Conservation (phyloP, 805 yeast species). For the Schwanniomyces polymorphus region DNA sequence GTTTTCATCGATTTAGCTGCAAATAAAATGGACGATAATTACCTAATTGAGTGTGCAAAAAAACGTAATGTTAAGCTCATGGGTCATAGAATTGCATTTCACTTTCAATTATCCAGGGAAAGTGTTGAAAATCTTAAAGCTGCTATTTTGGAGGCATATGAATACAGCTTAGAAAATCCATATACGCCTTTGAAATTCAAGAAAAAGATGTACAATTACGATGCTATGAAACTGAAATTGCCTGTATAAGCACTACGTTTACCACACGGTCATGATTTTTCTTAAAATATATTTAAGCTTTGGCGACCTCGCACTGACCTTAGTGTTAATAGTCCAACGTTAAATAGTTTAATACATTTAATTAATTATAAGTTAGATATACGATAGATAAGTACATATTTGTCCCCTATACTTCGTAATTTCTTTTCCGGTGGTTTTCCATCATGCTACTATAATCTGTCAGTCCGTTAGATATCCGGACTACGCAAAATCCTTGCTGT, state of each 20-base stretch:
- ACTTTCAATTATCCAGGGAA: conserved; percentile 32
- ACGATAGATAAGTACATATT: not conserved
- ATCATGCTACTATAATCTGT: not conserved
- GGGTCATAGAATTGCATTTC: conserved; percentile 50
- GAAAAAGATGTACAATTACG: conserved; percentile 23
- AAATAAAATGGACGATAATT: conserved; percentile 56
- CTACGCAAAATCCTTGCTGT: not conserved
- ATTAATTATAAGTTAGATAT: not conserved
- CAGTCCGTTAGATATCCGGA: not conserved
- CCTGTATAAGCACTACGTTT: not conserved
- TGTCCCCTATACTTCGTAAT: no score
- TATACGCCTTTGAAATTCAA: conserved; percentile 18
- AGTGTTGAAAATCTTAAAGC: conserved; percentile 35
- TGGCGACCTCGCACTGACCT: not conserved
- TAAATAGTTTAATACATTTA: not conserved
- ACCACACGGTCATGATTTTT: not conserved
- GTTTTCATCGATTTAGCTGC: conserved; percentile 66
- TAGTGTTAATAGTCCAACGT: not conserved
- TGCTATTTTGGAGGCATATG: conserved; percentile 58
- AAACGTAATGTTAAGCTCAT: conserved; percentile 63
- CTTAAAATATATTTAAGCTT: not conserved
- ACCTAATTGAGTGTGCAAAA: conserved; percentile 52
- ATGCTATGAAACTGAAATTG: conserved; percentile 9
- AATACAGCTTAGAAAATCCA: conserved; percentile 56
- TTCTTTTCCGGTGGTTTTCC: not conserved